Evolutionary conservation across 1,284 basidiomycete genomes (phyloP).

Genomic region (Moesziomyces aphidis): DNA sequence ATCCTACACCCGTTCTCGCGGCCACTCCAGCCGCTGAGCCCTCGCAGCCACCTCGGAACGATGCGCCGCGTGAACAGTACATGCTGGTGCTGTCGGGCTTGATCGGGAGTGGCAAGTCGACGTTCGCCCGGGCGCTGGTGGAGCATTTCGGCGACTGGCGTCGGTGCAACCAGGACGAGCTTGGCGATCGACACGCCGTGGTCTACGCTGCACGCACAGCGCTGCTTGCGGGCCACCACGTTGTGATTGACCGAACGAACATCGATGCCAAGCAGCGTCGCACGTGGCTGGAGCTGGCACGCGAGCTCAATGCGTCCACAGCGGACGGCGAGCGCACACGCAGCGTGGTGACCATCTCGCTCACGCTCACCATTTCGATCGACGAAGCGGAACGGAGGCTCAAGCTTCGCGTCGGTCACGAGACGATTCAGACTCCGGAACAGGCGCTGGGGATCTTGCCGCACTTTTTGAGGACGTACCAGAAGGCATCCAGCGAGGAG

Average conservation of each 20-base stretch:
- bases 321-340: not conserved
- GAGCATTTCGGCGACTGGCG: constrained; percentile 32
- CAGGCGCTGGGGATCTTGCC: constrained; percentile 31
- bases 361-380: constrained; percentile 39
- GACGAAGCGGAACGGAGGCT: constrained; percentile 23
- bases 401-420: constrained; percentile 26
- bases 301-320: constrained; percentile 2
- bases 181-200: constrained; percentile 36
- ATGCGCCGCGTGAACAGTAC: constrained; percentile 14
- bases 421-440: constrained; percentile 37
- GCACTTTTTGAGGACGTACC: constrained; percentile 34
- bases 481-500: constrained; percentile 31
- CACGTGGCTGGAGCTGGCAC: constrained; percentile 44
- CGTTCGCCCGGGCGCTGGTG: constrained; percentile 38
- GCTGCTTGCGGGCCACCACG: constrained; percentile 22
- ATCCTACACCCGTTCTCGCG: constrained; percentile 20
- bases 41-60: not conserved
- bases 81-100: constrained; percentile 41
- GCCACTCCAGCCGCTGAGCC: not conserved
- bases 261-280: constrained; percentile 44
- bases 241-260: constrained; percentile 50
- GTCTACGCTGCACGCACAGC: constrained; percentile 23
- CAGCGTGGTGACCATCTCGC: constrained; percentile 28
- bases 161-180: constrained; percentile 49
- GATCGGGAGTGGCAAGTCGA: constrained; percentile 49